These are phyloP conservation scores for Psophocarpus tetragonolobus DNA, from an alignment of 306 rosid genomes.

Conservation along the genomic window DNA sequence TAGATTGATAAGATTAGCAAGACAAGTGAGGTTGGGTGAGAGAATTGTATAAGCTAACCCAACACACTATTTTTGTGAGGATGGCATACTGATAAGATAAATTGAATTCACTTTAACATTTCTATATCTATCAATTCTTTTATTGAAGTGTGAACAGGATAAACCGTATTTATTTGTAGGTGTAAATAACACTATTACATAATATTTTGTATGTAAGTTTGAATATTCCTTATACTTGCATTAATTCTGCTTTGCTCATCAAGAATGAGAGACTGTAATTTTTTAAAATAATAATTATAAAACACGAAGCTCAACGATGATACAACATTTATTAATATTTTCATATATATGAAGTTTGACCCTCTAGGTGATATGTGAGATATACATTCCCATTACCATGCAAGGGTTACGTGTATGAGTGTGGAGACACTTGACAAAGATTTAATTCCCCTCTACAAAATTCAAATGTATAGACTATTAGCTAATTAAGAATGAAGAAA, in stretches of 20 bases:
- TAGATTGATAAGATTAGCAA: too few species aligned
- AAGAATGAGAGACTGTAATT: background rate
- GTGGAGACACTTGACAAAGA: background rate
- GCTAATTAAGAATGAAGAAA: too few species aligned
- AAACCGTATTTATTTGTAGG: too few species aligned
- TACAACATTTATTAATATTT: conserved; percentile 16
- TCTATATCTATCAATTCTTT: too few species aligned
- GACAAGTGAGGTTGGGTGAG: too few species aligned
- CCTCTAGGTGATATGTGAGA: conserved; percentile 9
- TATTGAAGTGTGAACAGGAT: background rate
- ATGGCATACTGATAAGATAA: too few species aligned
- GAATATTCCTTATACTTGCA: background rate
- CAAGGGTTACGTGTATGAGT: background rate
- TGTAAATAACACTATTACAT: too few species aligned
- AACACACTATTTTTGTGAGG: too few species aligned
- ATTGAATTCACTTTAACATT: too few species aligned
- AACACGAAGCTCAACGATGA: background rate
- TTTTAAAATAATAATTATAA: background rate
- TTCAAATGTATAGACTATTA: conserved; percentile 2
- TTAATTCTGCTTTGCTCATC: background rate
- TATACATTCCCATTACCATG: background rate
- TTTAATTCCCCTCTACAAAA: background rate
- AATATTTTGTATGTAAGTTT: too few species aligned
- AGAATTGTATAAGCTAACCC: too few species aligned
- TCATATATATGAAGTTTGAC: conserved; percentile 11